Evolutionary conservation across 306 rosid genomes (phyloP).

Genomic region (Ochetophila trinervis): DNA sequence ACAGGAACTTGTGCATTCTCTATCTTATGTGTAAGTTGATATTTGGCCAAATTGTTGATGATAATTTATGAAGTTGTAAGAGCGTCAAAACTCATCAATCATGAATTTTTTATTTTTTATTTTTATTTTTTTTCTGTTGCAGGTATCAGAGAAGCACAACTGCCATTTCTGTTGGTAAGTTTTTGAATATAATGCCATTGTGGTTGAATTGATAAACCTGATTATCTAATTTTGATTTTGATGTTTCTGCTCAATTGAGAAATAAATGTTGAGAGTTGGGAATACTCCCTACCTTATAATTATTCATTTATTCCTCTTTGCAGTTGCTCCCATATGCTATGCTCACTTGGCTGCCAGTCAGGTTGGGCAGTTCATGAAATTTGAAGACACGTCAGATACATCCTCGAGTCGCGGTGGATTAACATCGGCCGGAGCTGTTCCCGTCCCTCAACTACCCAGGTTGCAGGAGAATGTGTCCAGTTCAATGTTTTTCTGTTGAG

Average conservation of each 20-base stretch:
- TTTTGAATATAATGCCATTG: background rate
- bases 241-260: background rate
- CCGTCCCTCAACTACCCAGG: constrained; percentile 76
- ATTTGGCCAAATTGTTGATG: background rate
- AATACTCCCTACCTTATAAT: background rate
- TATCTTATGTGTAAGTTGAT: constrained; percentile 86
- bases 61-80: background rate
- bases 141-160: constrained; percentile 96
- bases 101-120: too few relatives aligned
- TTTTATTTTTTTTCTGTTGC: background rate
- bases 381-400: constrained; percentile 78
- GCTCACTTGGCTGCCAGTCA: constrained; percentile 92
- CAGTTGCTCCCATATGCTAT: constrained; percentile 94
- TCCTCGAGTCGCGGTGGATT: constrained; percentile 71
- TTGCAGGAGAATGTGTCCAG: constrained; percentile 47
- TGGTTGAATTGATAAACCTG: background rate
- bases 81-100: background rate
- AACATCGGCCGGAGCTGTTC: constrained; percentile 49
- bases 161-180: constrained; percentile 83
- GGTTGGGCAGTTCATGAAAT: constrained; percentile 70
- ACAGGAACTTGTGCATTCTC: constrained; percentile 85
- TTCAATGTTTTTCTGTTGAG: constrained; percentile 87
- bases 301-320: constrained; percentile 5
- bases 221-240: background rate
- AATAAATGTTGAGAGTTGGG: background rate